Evolutionary conservation across 2,329 filamentous ascomycete genomes (phyloP).

Genomic region (Phoma sp.): DNA sequence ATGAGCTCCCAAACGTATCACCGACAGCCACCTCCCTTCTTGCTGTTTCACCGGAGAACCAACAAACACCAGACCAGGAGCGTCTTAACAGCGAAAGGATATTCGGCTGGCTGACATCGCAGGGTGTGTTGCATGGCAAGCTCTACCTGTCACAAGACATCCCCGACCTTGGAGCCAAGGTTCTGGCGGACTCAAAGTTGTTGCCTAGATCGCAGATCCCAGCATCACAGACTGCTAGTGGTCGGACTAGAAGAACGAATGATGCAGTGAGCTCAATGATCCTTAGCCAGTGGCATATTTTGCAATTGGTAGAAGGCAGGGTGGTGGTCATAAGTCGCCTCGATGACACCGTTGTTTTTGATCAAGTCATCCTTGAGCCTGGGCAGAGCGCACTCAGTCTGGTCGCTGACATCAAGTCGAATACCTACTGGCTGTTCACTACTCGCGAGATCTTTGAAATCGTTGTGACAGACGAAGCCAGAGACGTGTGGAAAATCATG

Average conservation of each 20-base stretch:
- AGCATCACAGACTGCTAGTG: slow-evolving; percentile 69
- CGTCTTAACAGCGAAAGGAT: slow-evolving; percentile 70
- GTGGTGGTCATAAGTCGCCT: slow-evolving; percentile 87
- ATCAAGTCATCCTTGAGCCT: slow-evolving; percentile 82
- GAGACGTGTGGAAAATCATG: slow-evolving; percentile 96
- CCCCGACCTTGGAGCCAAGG: slow-evolving; percentile 72
- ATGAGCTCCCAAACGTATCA: slow-evolving; percentile 72
- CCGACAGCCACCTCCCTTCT: slow-evolving; percentile 70
- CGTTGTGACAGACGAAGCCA: slow-evolving; percentile 85
- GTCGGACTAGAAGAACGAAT: slow-evolving; percentile 69
- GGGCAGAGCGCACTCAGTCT: slow-evolving; percentile 84
- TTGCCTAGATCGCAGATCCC: slow-evolving; percentile 77
- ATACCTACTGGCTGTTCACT: slow-evolving; percentile 97
- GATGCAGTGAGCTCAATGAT: slow-evolving; percentile 81
- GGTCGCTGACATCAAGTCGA: slow-evolving; percentile 89
- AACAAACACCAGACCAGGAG: slow-evolving; percentile 60
- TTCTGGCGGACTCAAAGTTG: slow-evolving; percentile 82
- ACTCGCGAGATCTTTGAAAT: slow-evolving; percentile 92
- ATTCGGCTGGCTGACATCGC: slow-evolving; percentile 89
- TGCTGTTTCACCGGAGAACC: slow-evolving; percentile 75
- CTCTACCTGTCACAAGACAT: slow-evolving; percentile 69
- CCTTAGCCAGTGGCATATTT: slow-evolving; percentile 91
- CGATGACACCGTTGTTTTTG: slow-evolving; percentile 84
- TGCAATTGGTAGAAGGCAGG: slow-evolving; percentile 81
- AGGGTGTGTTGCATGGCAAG: slow-evolving; percentile 88